Base-by-base conservation (phyloP, 148 eudicot species). In the Rhododendron kiyosumense region DNA sequence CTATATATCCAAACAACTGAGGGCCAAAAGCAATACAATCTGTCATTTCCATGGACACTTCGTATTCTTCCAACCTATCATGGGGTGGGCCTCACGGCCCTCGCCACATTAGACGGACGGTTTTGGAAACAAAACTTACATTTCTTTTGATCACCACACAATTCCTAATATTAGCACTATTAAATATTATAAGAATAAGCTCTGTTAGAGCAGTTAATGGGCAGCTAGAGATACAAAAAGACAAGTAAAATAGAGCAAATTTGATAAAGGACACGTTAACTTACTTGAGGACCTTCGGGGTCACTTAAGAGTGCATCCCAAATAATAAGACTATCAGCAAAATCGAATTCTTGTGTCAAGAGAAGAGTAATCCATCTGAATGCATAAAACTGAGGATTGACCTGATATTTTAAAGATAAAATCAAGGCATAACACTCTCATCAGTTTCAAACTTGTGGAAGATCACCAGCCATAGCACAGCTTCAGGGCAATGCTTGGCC, bases 321-420 rank as follows among this genome's bases (percentile, higher is more conserved):
- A 71, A 97, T 97, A 28, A 91, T 89, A 85, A 95, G 98, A 89
- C 91, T 93, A 61, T 97, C 99, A 0, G 94, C 89, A 81, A 97
- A 97, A 87, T 91, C 86, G 92, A 95, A 97, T 84, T 71, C 99
- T 94, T 97, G 98, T 83, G 98, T 97, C 91, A 95, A 90, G 78
- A 95, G 98, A 85, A 97, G 99, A 45, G 99, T 97, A 69, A 97
- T 97, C 99, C 99, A 97, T 89, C 98, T 93, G 89, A 97, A 97
- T 81, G 99, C 96, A 86, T 97, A 97, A 87, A 97, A 97, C 84
- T 97, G 99, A 48, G 99, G 99, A 93, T 97, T 97, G 74, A 97
- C 94, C 99, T 95, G 98, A 84, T 82, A 88, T 41, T 78, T 63
- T 41, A 73, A 88, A 52, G 28, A 75, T 38, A 7, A 86, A 30